phyloP scores from a whole-genome alignment of 495 filamentous ascomycete genomes.

The Rhizodiscina lignyota region DNA sequence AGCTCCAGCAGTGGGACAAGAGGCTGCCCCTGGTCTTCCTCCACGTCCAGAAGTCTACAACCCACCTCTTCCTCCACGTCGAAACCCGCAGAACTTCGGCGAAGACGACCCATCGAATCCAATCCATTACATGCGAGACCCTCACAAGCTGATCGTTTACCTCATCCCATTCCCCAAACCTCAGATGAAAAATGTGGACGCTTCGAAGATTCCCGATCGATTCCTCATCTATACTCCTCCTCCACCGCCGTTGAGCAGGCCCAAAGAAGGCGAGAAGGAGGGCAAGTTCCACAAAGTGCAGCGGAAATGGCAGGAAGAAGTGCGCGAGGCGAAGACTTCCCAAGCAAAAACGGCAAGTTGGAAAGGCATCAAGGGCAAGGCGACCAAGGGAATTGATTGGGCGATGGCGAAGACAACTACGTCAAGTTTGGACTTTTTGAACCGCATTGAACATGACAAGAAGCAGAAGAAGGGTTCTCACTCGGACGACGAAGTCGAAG shows the following conservation, averaged over 20 bases:
- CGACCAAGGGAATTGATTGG: constrained; percentile 20
- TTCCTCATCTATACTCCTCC: constrained; percentile 27
- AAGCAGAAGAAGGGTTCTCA: constrained; percentile 6
- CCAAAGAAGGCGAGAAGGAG: constrained; percentile 23
- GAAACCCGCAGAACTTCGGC: too few relatives aligned
- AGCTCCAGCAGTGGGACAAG: too few relatives aligned
- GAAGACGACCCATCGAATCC: too few relatives aligned
- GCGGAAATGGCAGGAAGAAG: constrained; percentile 26
- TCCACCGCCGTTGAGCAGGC: constrained; percentile 19
- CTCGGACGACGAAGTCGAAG: constrained; percentile 11
- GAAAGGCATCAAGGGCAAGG: constrained; percentile 24
- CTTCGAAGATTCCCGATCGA: constrained; percentile 18
- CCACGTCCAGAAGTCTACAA: too few relatives aligned
- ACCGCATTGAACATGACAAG: constrained; percentile 15
- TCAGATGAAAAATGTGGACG: constrained; percentile 10
- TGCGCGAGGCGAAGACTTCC: constrained; percentile 21
- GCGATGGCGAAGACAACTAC: constrained; percentile 19
- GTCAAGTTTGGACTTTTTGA: constrained; percentile 23
- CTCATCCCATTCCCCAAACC: constrained; percentile 26
- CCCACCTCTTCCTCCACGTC: too few relatives aligned
- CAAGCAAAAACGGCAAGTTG: constrained; percentile 19
- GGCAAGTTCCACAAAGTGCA: constrained; percentile 22
- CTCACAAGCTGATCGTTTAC: constrained; percentile 23
- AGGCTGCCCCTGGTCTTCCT: too few relatives aligned
- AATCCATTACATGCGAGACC: too few relatives aligned